These are phyloP conservation scores for Solanum lycopersicoides DNA, from an alignment of 257 asterid species.

Conservation along the genomic window DNA sequence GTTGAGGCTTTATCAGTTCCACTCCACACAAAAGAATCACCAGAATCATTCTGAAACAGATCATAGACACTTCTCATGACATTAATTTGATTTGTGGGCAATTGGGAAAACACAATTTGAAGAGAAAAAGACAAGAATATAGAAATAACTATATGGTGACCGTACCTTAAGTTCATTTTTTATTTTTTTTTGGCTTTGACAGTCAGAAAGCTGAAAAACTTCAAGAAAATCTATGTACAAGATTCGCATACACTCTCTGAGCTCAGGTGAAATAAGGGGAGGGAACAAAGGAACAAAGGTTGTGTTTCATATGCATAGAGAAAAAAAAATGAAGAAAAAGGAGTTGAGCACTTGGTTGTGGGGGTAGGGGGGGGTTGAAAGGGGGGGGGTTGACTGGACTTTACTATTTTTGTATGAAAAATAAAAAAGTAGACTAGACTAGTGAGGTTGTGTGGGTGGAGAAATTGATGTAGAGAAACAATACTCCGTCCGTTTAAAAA, in stretches of 20 bases:
- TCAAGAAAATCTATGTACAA: neutral
- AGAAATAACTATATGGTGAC: neutral
- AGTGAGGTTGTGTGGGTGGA: neutral
- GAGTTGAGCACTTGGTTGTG: neutral
- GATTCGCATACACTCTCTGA: neutral
- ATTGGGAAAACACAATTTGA: constrained; percentile 24
- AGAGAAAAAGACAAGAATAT: constrained; percentile 4
- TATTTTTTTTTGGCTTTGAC: neutral
- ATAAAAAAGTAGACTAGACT: neutral
- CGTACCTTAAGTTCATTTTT: neutral
- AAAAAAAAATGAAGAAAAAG: neutral
- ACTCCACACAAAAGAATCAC: constrained; percentile 29
- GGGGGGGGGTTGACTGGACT: neutral
- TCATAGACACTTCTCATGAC: constrained; percentile 29
- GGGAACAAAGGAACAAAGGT: neutral
- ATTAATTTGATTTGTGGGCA: constrained; percentile 33
- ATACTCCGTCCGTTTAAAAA: too few species aligned
- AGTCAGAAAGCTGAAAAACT: neutral
- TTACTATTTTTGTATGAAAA: neutral
- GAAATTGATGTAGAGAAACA: too few species aligned
- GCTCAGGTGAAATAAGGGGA: neutral
- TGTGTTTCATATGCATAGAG: neutral
- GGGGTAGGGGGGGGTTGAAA: too few species aligned
- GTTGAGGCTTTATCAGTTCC: constrained; percentile 8
- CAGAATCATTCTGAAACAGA: constrained; percentile 20